Evolutionary conservation across 768 basidiomycete genomes (phyloP).

Genomic region (Suillus tomentosus): DNA sequence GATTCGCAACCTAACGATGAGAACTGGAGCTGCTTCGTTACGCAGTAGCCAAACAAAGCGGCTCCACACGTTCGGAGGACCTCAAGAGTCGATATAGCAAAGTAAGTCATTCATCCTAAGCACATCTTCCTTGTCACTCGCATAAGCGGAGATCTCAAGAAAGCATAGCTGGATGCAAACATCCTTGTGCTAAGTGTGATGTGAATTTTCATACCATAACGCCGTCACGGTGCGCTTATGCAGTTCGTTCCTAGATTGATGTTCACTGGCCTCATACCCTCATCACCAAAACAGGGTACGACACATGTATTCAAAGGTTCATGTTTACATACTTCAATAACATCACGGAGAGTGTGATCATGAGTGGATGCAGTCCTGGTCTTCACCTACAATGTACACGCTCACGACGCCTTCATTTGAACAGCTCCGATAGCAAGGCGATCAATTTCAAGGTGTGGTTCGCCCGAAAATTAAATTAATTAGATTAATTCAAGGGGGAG

Average conservation of each 20-base stretch:
- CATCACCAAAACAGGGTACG: not conserved
- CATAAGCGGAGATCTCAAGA: not conserved
- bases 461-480: not conserved
- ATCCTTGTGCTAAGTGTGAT: not conserved
- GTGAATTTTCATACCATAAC: not conserved
- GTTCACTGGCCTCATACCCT: not conserved
- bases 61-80: not conserved
- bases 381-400: not conserved
- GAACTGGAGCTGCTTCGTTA: not conserved
- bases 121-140: not conserved
- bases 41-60: not conserved
- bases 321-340: not conserved
- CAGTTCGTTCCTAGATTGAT: not conserved
- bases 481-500: not conserved
- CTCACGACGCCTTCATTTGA: not conserved
- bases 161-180: not conserved
- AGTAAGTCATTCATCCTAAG: not conserved
- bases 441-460: not conserved
- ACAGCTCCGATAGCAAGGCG: not conserved
- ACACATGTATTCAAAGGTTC: not conserved
- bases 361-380: not conserved
- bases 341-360: not conserved
- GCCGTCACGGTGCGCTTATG: not conserved
- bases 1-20: not conserved
- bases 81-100: not conserved